Evolutionary conservation across 306 rosid species (phyloP), one percentile per base, ranked within the genome.

Genomic region (Myrica gale): DNA sequence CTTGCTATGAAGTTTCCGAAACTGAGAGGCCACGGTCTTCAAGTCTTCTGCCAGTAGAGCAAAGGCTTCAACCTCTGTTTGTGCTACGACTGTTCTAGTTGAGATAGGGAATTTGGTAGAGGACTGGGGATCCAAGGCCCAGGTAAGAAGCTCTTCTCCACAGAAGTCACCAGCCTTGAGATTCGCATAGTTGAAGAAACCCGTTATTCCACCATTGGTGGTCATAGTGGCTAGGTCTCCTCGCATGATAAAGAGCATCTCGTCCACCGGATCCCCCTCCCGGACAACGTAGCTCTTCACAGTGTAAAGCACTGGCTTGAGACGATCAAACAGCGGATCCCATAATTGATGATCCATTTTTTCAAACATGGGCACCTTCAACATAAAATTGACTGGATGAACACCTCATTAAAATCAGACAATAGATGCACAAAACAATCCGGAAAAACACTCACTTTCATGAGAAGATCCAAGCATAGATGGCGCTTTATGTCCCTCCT

Each of bases 211-310:
- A 48, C 92, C 96, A 74, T 89, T 86, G 37, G 93, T 88, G 21
- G 92, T 92, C 74, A 62, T 72, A 11, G 91, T 85, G 8, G 82
- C 77, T 0, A 95, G 79, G 46, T 74, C 80, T 77, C 99, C 97
- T 1, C 95, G 85, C 90, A 90, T 89, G 9, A 95, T 83, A 74
- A 95, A 95, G 9, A 95, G 88, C 97, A 95, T 92, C 83, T 88
- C 92, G 32, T 92, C 97, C 43, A 95, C 96, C 0, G 97, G 97
- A 77, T 95, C 97, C 45, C 97, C 99, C 81, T 95, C 99, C 4
- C 94, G 80, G 60, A 87, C 79, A 66, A 95, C 80, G 62, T 39
- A 68, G 82, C 93, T 92, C 41, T 83, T 76, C 74, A 87, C 85
- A 12, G 97, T 89, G 80, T 84, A 90, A 9, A 95, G 89, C 50